phyloP scores from a whole-genome alignment of 1,284 basidiomycete species.

The Porogramme epimiltina region DNA sequence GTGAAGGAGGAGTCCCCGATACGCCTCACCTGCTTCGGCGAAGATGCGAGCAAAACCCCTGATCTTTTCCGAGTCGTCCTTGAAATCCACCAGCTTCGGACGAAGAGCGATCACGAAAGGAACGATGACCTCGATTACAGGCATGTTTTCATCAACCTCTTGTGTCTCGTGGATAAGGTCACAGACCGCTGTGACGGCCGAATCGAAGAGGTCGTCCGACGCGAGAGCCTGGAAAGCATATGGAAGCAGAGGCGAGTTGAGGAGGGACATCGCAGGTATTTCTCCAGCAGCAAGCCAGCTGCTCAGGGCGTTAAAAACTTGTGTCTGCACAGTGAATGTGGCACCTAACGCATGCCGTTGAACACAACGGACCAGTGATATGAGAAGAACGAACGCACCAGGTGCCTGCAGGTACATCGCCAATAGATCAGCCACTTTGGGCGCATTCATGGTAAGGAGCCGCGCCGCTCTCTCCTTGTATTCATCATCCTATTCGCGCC shows the following conservation, averaged over 20 bases:
- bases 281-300: slow-evolving; percentile 93
- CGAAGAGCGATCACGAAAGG: slow-evolving; percentile 79
- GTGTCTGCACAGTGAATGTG: slow-evolving; percentile 78
- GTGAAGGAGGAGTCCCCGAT: slow-evolving; percentile 86
- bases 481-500: slow-evolving; percentile 67
- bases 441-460: slow-evolving; percentile 75
- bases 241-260: slow-evolving; percentile 81
- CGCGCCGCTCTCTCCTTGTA: slow-evolving; percentile 66
- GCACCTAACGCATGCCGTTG: slow-evolving; percentile 58
- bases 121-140: slow-evolving; percentile 85
- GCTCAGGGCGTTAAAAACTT: slow-evolving; percentile 86
- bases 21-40: slow-evolving; percentile 95
- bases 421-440: slow-evolving; percentile 78
- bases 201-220: slow-evolving; percentile 88
- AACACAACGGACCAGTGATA: neutral
- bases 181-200: slow-evolving; percentile 90
- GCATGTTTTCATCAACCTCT: slow-evolving; percentile 94
- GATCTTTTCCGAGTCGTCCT: slow-evolving; percentile 87
- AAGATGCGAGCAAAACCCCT: slow-evolving; percentile 92
- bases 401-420: slow-evolving; percentile 89
- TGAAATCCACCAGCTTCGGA: slow-evolving; percentile 57
- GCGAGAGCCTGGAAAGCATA: slow-evolving; percentile 85
- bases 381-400: slow-evolving; percentile 53
- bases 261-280: slow-evolving; percentile 66
- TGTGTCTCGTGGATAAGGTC: slow-evolving; percentile 98